Percentiles rank a stretch among this genome's conserved stretches.
phyloP scores from a whole-genome alignment of 768 basidiomycete species.

The Mrakia hoshinonis region DNA sequence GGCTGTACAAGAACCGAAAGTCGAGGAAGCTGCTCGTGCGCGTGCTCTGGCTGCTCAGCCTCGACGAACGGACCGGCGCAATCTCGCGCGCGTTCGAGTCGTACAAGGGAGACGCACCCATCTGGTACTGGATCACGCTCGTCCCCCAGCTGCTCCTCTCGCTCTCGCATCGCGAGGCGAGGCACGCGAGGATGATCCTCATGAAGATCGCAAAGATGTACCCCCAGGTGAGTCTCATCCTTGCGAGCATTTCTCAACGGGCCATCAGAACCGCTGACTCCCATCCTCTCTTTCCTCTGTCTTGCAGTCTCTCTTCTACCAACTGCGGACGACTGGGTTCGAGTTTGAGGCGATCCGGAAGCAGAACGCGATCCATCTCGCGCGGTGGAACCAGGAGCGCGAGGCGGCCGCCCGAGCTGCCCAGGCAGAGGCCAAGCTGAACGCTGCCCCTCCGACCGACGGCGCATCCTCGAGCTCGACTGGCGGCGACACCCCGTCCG shows the following conservation, averaged over 20 bases:
- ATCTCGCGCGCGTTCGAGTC: constrained; percentile 58
- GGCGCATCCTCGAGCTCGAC: constrained; percentile 10
- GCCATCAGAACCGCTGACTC: background rate
- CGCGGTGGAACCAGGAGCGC: background rate
- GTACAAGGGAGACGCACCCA: constrained; percentile 90
- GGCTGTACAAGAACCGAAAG: constrained; percentile 87
- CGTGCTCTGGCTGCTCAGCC: constrained; percentile 89
- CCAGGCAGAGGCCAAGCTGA: constrained; percentile 19
- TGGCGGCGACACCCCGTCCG: constrained; percentile 7
- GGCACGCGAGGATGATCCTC: constrained; percentile 80
- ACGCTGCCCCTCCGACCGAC: constrained; percentile 1
- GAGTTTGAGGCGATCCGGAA: constrained; percentile 48
- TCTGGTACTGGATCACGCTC: constrained; percentile 98
- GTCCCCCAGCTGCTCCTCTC: constrained; percentile 89
- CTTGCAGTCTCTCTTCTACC: constrained; percentile 82
- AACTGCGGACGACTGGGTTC: constrained; percentile 72
- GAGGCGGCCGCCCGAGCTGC: constrained; percentile 21
- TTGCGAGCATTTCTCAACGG: background rate
- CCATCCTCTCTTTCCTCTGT: background rate
- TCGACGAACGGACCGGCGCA: constrained; percentile 57
- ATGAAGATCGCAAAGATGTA: constrained; percentile 80
- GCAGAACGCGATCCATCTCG: constrained; percentile 34
- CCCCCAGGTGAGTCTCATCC: constrained; percentile 62
- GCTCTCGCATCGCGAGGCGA: constrained; percentile 81
- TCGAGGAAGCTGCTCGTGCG: constrained; percentile 82